phyloP scores from a whole-genome alignment of 2,329 filamentous ascomycete species.

The Colletotrichum cordylinicola region DNA sequence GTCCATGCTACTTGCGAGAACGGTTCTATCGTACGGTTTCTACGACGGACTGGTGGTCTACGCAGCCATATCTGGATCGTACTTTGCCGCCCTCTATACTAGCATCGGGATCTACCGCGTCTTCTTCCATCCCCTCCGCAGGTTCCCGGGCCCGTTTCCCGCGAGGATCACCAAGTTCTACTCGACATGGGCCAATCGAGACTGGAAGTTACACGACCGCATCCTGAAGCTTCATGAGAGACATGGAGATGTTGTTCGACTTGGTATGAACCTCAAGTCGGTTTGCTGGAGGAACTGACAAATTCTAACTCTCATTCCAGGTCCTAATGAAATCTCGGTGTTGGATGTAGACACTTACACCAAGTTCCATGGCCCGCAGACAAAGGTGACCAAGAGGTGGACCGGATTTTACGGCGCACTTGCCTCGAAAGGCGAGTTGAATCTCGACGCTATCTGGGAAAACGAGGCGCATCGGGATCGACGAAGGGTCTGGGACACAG shows the following conservation, averaged over 20 bases:
- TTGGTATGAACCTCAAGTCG: conserved; percentile 8
- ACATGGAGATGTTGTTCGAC: conserved; percentile 23
- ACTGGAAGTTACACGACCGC: conserved; percentile 5
- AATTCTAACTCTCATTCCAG: not conserved
- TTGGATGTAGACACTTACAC: conserved; percentile 21
- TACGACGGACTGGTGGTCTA: not conserved
- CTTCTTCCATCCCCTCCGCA: conserved; percentile 21
- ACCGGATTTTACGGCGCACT: conserved; percentile 25
- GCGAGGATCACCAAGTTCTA: conserved; percentile 24
- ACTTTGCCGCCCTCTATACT: conserved; percentile 28
- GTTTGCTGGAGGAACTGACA: too few species aligned
- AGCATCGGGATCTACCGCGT: conserved; percentile 27
- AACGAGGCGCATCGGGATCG: conserved; percentile 28
- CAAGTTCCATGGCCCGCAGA: conserved; percentile 26
- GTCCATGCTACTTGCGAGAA: not conserved
- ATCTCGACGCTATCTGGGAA: conserved; percentile 26
- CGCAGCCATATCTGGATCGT: not conserved
- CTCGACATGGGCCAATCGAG: not conserved
- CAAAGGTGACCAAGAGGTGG: conserved; percentile 23
- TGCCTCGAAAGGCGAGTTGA: conserved; percentile 20
- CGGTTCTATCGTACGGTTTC: not conserved
- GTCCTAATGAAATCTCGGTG: conserved; percentile 26
- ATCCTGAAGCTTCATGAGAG: conserved; percentile 3
- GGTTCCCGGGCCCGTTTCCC: conserved; percentile 21
- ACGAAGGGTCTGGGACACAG: conserved; percentile 30